These are phyloP conservation scores for Fulvia fulva DNA, from an alignment of 2,329 filamentous ascomycete species.

Conservation along the genomic window DNA sequence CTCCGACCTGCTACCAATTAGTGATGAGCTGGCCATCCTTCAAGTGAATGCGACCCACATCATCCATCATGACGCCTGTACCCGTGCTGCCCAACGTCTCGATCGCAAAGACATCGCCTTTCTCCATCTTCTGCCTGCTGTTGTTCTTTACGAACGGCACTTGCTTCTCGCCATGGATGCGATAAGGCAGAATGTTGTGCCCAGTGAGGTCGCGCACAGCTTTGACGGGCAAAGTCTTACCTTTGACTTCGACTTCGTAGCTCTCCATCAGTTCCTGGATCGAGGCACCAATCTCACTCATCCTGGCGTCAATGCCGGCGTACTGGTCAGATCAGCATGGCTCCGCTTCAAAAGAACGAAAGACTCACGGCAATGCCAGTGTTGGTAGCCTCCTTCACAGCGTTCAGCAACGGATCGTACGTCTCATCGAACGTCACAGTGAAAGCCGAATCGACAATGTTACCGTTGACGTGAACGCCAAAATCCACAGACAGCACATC, in stretches of 20 bases:
- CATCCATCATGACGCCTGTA: constrained; percentile 80
- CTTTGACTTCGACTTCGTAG: constrained; percentile 81
- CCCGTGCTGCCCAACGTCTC: constrained; percentile 95
- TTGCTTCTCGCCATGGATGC: constrained; percentile 88
- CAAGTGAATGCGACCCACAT: constrained; percentile 64
- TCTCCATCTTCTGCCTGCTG: constrained; percentile 94
- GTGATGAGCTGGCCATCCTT: background rate
- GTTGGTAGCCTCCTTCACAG: constrained; percentile 66
- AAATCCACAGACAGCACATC: constrained; percentile 74
- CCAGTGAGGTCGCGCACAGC: constrained; percentile 82
- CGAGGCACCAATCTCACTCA: constrained; percentile 76
- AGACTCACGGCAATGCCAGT: constrained; percentile 59
- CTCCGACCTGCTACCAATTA: constrained; percentile 56
- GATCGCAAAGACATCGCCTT: constrained; percentile 91
- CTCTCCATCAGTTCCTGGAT: constrained; percentile 94
- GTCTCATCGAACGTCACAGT: constrained; percentile 65
- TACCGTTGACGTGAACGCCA: constrained; percentile 66
- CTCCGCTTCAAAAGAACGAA: background rate
- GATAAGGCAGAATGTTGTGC: constrained; percentile 84
- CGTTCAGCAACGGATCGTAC: constrained; percentile 63
- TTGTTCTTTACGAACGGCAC: constrained; percentile 88
- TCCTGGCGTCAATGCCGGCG: constrained; percentile 86
- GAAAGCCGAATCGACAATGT: constrained; percentile 69
- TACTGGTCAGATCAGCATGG: constrained; percentile 42
- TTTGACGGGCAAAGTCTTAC: constrained; percentile 74